Evolutionary conservation across 2,329 filamentous ascomycete species (phyloP), one percentile per base, ranked within the genome.

Genomic region (Alternaria novae-zelandiae): DNA sequence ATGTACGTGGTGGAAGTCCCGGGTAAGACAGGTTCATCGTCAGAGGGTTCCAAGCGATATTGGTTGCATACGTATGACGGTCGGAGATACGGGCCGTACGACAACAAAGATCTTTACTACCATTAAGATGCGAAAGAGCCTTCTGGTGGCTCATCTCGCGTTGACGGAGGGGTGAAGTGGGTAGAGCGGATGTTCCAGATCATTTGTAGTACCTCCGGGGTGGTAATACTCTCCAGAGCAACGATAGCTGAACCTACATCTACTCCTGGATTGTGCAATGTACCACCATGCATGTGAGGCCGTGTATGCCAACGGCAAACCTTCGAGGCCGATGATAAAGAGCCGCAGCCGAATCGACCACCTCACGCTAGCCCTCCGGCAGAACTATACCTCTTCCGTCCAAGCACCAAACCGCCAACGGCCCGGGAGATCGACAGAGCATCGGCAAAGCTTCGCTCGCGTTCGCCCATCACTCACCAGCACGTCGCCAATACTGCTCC

Each of bases 371-470:
- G 28, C 15, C 32, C 15, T 36, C 15, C 13, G 20, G 5, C 11
- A 15, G 2, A 4, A 49, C 58, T 55, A 60, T 30, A 43, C 58
- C 51, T 20, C 12, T 60, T 60, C n/a, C 7, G 59, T 47, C 5
- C 45, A 61, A 61, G 54, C 28, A 50, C 50, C 47, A 63, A 21
- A n/a, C 26, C 25, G 5, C n/a, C 46, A n/a, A 25, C 21, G 17
- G 17, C 51, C 32, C 61, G 61, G 61, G 61, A 63, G 61, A 63
- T 63, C 61, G 56, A 53, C 56, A 56, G 57, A 46, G 56, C 57
- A 60, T 46, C 51, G 30, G n/a, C 15, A 50, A 53, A n/a, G 49
- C 49, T 51, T 51, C 49, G 49, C 28, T 51, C 28, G 28, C 26
- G 49, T 51, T 20, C 30, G 20, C 51, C 51, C 51, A 43, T 54